Evolutionary conservation across 371 early-diverging fungal species (phyloP).

Genomic region (Paraphysoderma sedebokerense): DNA sequence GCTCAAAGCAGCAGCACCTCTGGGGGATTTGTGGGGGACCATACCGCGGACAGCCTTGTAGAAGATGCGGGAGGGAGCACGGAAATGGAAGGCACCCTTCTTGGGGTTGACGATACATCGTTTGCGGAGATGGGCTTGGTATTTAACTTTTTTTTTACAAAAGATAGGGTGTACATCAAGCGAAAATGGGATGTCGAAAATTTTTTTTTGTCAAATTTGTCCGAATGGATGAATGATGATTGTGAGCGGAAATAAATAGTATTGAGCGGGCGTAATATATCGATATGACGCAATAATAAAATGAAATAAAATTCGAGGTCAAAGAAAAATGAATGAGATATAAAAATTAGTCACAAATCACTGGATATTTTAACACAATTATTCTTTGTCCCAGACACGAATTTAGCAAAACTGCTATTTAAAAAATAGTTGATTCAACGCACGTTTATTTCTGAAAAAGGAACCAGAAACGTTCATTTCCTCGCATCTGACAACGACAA

Average conservation of each 20-base stretch:
- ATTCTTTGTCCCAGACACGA: too few relatives aligned
- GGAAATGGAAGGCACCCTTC: conserved; percentile 98
- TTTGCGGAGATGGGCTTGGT: conserved; percentile 95
- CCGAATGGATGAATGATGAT: too few relatives aligned
- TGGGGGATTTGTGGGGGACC: conserved; percentile 98
- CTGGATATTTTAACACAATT: too few relatives aligned
- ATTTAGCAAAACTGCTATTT: background rate
- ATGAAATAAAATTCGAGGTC: background rate
- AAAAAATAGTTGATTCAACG: conserved; percentile 18
- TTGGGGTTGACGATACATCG: conserved; percentile 97
- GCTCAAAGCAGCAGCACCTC: conserved; percentile 93
- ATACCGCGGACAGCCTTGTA: conserved; percentile 96
- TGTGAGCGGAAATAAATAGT: too few relatives aligned
- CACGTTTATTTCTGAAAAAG: conserved; percentile 97
- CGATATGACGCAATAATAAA: conserved; percentile 2
- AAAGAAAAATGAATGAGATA: background rate
- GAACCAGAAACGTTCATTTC: conserved; percentile 94
- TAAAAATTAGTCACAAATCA: background rate
- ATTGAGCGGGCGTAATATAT: background rate
- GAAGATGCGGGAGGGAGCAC: conserved; percentile 96
- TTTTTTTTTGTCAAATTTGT: too few relatives aligned
- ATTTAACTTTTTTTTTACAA: conserved; percentile 59
- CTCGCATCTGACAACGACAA: conserved; percentile 97
- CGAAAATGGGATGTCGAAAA: background rate
- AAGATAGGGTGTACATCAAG: background rate